Percentiles rank a stretch among this genome's conserved stretches.
These are phyloP conservation scores for Penicillium glabrum DNA, from an alignment of 2,329 filamentous ascomycete genomes.

Conservation along the genomic window DNA sequence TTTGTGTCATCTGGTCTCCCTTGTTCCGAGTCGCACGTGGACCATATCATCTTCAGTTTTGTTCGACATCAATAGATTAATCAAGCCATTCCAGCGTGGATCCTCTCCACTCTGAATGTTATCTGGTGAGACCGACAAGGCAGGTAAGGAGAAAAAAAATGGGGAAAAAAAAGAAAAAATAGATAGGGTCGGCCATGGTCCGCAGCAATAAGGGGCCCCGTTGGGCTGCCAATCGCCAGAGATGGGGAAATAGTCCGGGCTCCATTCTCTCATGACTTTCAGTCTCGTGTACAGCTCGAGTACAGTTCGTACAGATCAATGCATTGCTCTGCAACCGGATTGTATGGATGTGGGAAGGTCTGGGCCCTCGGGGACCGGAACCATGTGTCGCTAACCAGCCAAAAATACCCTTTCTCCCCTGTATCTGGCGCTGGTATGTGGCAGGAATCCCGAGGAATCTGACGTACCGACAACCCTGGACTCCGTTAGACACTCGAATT, in stretches of 20 bases:
- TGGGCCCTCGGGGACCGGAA: conserved; percentile 22
- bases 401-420: neutral
- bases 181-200: neutral
- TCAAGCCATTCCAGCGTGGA: neutral
- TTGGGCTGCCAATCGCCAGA: neutral
- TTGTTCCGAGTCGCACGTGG: conserved; percentile 11
- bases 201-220: neutral
- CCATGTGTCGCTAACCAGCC: neutral
- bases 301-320: neutral
- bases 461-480: neutral
- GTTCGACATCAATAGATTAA: no score
- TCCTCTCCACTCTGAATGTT: neutral
- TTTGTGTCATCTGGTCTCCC: neutral
- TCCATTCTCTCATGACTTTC: neutral
- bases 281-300: neutral
- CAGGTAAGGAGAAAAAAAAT: neutral
- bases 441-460: conserved; percentile 7
- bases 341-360: conserved; percentile 8
- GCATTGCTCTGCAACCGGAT: conserved; percentile 8
- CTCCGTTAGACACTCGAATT: neutral
- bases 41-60: neutral
- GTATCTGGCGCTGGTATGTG: conserved; percentile 3
- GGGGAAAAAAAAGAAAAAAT: neutral
- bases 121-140: neutral
- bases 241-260: neutral